Percentiles rank a stretch among this genome's conserved stretches.
phyloP scores from a whole-genome alignment of 257 asterid genomes.

The Solanum verrucosum region DNA sequence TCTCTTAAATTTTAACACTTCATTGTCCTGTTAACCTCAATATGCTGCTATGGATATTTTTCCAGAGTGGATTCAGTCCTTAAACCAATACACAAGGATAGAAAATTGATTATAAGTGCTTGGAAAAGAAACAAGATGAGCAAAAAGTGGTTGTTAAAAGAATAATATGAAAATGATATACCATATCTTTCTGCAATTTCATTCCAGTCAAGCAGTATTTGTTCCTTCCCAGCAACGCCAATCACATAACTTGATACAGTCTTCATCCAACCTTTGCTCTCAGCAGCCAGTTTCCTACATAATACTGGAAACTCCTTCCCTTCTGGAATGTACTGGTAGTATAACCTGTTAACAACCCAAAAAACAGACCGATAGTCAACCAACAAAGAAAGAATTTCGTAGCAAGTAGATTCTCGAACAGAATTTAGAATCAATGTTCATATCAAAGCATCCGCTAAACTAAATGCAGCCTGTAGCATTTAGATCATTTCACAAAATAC shows the following conservation, averaged over 20 bases:
- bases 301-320: slow-evolving; percentile 90
- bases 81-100: not conserved
- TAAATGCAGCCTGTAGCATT: not conserved
- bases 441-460: not conserved
- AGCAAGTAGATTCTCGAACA: not conserved
- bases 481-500: not conserved
- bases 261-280: slow-evolving; percentile 39
- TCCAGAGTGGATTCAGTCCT: not conserved
- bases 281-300: slow-evolving; percentile 50
- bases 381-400: not conserved
- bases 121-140: not conserved
- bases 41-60: not conserved
- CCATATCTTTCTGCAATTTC: slow-evolving; percentile 76
- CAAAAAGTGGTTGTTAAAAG: not conserved
- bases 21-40: not conserved
- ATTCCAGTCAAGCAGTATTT: slow-evolving; percentile 89
- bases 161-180: slow-evolving; percentile 15
- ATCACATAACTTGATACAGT: slow-evolving; percentile 22
- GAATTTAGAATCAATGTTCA: not conserved
- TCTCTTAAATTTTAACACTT: not conserved
- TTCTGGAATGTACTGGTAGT: slow-evolving; percentile 76
- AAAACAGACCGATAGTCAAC: not conserved
- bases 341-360: slow-evolving; percentile 45
- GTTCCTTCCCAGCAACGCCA: slow-evolving; percentile 34
- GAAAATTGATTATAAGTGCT: not conserved